These are phyloP conservation scores for Apophysomyces ossiformis DNA, from an alignment of 371 early-diverging fungal genomes.

Conservation along the genomic window DNA sequence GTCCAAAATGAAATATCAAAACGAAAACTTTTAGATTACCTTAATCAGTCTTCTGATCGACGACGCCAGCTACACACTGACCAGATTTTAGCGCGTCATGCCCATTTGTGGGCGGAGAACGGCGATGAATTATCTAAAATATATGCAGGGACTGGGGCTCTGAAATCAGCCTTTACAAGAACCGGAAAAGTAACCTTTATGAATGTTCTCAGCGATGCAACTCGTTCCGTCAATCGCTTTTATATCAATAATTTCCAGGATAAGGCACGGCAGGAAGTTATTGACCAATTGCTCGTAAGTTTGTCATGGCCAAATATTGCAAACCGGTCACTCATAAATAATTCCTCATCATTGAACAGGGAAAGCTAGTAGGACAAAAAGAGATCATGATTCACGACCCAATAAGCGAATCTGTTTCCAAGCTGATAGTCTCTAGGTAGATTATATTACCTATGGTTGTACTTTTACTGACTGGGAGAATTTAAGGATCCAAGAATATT, in stretches of 20 bases:
- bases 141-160: constrained; percentile 98
- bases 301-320: neutral
- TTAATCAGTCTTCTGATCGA: constrained; percentile 23
- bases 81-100: constrained; percentile 48
- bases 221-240: constrained; percentile 90
- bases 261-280: constrained; percentile 87
- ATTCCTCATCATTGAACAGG: constrained; percentile 31
- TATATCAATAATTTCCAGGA: constrained; percentile 94
- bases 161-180: constrained; percentile 91
- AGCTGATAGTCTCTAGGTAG: constrained; percentile 55
- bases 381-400: constrained; percentile 65
- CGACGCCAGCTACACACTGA: constrained; percentile 9
- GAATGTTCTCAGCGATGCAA: constrained; percentile 89
- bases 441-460: neutral
- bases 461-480: neutral
- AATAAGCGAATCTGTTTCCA: constrained; percentile 60
- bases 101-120: constrained; percentile 93
- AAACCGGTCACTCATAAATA: too few relatives aligned
- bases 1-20: constrained; percentile 68
- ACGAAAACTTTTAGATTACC: constrained; percentile 37
- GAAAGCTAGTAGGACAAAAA: constrained; percentile 61
- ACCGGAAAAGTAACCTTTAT: constrained; percentile 88
- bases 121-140: constrained; percentile 93
- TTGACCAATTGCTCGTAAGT: constrained; percentile 82
- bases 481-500: constrained; percentile 56